Base-by-base conservation (phyloP, 2,329 filamentous ascomycete species). In the Truncatella angustata region DNA sequence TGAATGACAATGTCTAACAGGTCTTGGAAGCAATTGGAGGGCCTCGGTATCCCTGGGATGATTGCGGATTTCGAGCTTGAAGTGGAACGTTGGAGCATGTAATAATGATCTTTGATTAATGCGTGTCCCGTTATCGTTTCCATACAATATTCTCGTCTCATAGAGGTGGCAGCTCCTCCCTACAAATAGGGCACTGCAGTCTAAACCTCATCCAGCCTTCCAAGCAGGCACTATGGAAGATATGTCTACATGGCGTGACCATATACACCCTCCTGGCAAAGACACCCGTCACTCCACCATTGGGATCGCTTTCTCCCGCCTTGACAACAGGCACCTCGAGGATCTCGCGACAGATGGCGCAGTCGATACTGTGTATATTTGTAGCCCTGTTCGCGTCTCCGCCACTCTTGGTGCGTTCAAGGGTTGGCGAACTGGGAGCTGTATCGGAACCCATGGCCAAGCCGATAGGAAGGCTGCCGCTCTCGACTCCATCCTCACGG, bases 151-250 rank as follows among this genome's bases (percentile, higher is more conserved):
- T 14, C 14, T 20, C n/a, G 4, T 20, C 21, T 28, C 21, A 97
- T 66, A 96, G 71, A 39, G 92, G 90, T 48, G 93, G 93, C 63
- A 97, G 70, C 54, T 88, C 87, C 73, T 97, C 92, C 60, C 94
- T 81, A 71, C 94, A 97, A 59, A 96, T 97, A 1, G 94, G 94
- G 72, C 94, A 99, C 73, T 96, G 91, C 63, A 99, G 71, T 53
- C 93, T 76, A 68, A 95, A 91, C 66, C 90, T 82, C 88, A 99
- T 94, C 94, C 94, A 97, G 35, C 91, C 91, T 72, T 97, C 93
- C 60, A 99, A 73, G 70, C 94, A 99, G 28, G 80, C 77, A 52
- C 86, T 94, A 67, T 99, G 94, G 68, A 99, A 99, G 45, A 97
- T 91, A 73, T 99, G 94, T 51, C 92, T 78, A 70, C 94, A 99